Evolutionary conservation across 2,329 filamentous ascomycete species (phyloP), one percentile per base, ranked within the genome.

Genomic region (Cladorrhinum sp.): DNA sequence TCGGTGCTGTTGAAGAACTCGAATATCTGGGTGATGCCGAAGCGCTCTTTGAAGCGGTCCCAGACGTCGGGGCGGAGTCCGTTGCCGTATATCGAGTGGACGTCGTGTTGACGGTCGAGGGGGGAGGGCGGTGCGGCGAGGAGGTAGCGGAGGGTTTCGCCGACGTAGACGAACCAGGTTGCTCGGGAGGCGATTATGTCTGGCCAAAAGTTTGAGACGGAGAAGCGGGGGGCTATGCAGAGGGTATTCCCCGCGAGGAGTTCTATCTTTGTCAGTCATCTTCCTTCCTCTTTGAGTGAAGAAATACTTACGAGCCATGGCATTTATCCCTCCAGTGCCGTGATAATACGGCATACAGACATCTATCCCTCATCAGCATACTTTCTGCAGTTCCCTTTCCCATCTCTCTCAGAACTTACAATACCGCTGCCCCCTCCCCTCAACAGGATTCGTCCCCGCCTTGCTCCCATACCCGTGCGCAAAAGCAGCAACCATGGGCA

Each of bases 1-100:
- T 93, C 90, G 1, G 87, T 90, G 61, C 86, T 89, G 71, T 88
- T 90, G 79, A 91, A 93, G 75, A 93, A 92, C 72, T 93, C 90
- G 62, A 77, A 78, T 1, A 93, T 83, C 26, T 82, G 80, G 12
- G 79, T 74, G 65, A 90, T 82, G 56, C 81, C 82, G 70, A 89
- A 89, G 12, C 86, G 80, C 53, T 87, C 82, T 46, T 82, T 75
- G 72, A 90, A 90, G 21, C 80, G 77, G 28, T 79, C 73, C 87
- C 87, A 91, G 1, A 90, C 84, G 67, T 91, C 88, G 0, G 87
- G 86, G 1, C 87, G 80, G 67, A 89, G 77, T 1, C 87, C 87
- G 68, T 90, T 90, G 60, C 87, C 87, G 68, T 81, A 86, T 75
- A 88, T 86, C 55, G 77, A 75, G 62, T 80, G 79, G 10, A 89